Percentiles rank a stretch among this genome's conserved stretches.
Evolutionary conservation across 176 grass and related monocot species (phyloP).

Genomic region (Pontederia crassipes): DNA sequence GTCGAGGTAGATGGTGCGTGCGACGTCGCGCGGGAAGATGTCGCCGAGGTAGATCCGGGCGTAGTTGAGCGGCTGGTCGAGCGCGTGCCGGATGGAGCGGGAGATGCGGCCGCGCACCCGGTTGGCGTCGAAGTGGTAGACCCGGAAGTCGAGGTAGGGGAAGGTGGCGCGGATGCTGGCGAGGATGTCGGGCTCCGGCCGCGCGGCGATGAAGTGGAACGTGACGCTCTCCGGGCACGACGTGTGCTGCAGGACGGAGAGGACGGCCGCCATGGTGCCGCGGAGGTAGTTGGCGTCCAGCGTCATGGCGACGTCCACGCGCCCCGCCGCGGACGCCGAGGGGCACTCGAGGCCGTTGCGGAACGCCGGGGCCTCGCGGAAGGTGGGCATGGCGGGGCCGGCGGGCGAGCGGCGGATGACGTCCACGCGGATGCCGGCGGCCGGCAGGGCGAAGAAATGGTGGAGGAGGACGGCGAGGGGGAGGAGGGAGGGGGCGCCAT

Average conservation of each 20-base stretch:
- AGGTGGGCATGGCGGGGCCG: too few species aligned
- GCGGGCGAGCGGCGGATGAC: too few species aligned
- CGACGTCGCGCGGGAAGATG: slow-evolving; percentile 33
- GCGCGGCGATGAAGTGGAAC: slow-evolving; percentile 57
- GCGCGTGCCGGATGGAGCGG: slow-evolving; percentile 60
- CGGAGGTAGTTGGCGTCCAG: slow-evolving; percentile 84
- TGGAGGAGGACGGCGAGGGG: slow-evolving; percentile 5
- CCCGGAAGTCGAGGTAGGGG: slow-evolving; percentile 41
- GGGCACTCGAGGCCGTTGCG: not conserved
- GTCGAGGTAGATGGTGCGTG: slow-evolving; percentile 74
- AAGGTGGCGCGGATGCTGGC: slow-evolving; percentile 49
- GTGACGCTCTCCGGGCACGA: slow-evolving; percentile 56
- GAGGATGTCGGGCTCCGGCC: slow-evolving; percentile 14
- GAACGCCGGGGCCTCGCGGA: too few species aligned
- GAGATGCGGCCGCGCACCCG: slow-evolving; percentile 58
- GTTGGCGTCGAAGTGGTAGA: slow-evolving; percentile 56
- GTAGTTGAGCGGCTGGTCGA: slow-evolving; percentile 88
- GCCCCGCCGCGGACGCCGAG: not conserved
- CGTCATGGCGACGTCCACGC: slow-evolving; percentile 48
- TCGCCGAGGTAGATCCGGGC: slow-evolving; percentile 82
- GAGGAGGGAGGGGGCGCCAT: slow-evolving; percentile 19
- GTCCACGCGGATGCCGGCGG: too few species aligned
- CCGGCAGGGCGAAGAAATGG: not conserved
- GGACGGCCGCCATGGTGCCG: slow-evolving; percentile 59
- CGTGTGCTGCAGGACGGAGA: slow-evolving; percentile 79